A percentile compares a stretch with the other conserved stretches of the same genome.
Conservation (phyloP, 148 eudicot species). For the Chenopodium quinoa region DNA sequence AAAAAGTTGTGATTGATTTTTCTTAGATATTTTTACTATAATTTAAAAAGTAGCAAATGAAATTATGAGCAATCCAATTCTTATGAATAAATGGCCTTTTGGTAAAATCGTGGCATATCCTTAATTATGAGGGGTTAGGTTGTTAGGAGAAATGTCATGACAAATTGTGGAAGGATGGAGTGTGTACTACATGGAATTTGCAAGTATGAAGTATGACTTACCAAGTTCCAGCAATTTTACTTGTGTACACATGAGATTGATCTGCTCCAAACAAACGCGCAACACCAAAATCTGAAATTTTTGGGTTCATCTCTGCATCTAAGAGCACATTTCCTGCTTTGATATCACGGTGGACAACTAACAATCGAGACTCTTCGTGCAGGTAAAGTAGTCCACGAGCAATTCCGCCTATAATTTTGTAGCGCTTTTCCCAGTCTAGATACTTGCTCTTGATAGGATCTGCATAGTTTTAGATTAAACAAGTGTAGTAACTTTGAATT, state of each 20-base stretch:
- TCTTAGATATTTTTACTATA: too few relatives aligned
- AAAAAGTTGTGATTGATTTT: too few relatives aligned
- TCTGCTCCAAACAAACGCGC: conserved; percentile 44
- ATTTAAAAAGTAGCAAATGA: too few relatives aligned
- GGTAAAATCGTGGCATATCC: background rate
- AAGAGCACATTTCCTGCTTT: conserved; percentile 51
- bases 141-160: too few relatives aligned
- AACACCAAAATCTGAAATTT: conserved; percentile 53
- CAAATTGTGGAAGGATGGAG: background rate
- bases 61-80: too few relatives aligned
- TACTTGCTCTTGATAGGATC: conserved; percentile 24
- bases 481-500: background rate
- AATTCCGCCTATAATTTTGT: conserved; percentile 48
- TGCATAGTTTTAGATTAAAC: conserved; percentile 13
- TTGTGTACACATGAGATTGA: conserved; percentile 40
- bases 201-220: conserved; percentile 9
- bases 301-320: conserved; percentile 11
- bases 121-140: background rate
- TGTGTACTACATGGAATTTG: background rate
- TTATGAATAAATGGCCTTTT: too few relatives aligned
- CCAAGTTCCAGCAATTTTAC: conserved; percentile 49
- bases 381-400: conserved; percentile 50
- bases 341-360: conserved; percentile 51
- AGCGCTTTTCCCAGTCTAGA: conserved; percentile 43
- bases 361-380: conserved; percentile 51